Evolutionary conservation across 1,284 basidiomycete genomes (phyloP).

Genomic region (Moniliophthora roreri): DNA sequence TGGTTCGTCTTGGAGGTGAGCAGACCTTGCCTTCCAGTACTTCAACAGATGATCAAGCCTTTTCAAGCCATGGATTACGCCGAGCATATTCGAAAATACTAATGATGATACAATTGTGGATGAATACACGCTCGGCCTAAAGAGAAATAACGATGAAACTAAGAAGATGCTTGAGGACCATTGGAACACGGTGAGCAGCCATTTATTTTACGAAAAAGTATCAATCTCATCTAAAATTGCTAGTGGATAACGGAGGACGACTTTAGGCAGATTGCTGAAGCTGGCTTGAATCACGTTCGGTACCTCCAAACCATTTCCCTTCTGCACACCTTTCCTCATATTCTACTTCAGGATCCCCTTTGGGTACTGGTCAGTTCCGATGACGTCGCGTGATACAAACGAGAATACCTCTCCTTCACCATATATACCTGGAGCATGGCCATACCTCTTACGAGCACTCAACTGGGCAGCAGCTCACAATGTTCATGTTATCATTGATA

Average conservation of each 20-base stretch:
- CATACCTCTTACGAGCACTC: slow-evolving; percentile 64
- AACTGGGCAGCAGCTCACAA: slow-evolving; percentile 60
- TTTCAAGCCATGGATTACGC: slow-evolving; percentile 73
- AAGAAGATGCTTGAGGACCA: slow-evolving; percentile 52
- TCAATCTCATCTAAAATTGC: neutral
- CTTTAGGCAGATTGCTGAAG: slow-evolving; percentile 61
- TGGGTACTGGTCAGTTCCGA: slow-evolving; percentile 76
- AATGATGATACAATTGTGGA: slow-evolving; percentile 63
- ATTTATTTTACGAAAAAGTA: neutral
- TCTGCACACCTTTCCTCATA: slow-evolving; percentile 12
- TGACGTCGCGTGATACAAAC: slow-evolving; percentile 51
- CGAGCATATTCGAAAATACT: slow-evolving; percentile 66
- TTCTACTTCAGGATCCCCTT: slow-evolving; percentile 55
- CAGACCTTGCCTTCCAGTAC: neutral
- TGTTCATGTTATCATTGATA: slow-evolving; percentile 67
- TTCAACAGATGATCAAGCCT: neutral
- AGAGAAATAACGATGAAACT: slow-evolving; percentile 48
- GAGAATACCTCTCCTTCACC: slow-evolving; percentile 50
- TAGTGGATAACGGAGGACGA: slow-evolving; percentile 74
- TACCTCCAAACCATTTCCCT: slow-evolving; percentile 24
- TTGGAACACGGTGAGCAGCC: slow-evolving; percentile 53
- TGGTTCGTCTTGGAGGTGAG: slow-evolving; percentile 66
- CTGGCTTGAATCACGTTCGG: slow-evolving; percentile 79
- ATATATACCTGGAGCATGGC: slow-evolving; percentile 66
- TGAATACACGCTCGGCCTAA: slow-evolving; percentile 67